Conservation (phyloP, 2,329 filamentous ascomycete genomes). For the Diaporthe ilicicola region DNA sequence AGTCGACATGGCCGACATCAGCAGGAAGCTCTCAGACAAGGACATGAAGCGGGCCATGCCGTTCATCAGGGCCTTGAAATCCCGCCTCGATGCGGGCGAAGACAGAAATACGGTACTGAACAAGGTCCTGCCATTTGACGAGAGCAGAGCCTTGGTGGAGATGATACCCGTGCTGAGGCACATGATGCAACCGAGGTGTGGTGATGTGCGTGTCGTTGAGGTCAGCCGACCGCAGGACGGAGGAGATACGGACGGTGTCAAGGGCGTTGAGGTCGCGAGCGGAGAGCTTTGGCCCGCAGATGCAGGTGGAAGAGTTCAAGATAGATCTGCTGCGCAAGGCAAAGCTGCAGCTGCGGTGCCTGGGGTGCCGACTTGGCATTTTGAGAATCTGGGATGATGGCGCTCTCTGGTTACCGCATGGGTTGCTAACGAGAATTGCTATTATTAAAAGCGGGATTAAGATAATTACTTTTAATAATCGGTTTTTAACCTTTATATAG, state of each 20-base stretch:
- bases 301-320: background rate
- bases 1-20: background rate
- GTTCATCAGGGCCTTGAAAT: background rate
- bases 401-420: too few species aligned
- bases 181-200: background rate
- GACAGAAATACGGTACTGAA: background rate
- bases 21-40: background rate
- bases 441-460: too few species aligned
- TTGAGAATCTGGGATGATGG: background rate
- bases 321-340: background rate
- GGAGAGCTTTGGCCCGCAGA: background rate
- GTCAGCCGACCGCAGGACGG: background rate
- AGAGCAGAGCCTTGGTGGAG: background rate
- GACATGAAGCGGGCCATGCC: background rate
- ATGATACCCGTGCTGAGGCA: background rate
- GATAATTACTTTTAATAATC: too few species aligned
- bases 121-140: background rate
- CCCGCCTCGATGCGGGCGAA: background rate
- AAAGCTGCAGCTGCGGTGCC: background rate
- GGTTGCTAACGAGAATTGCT: too few species aligned
- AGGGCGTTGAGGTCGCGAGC: background rate
- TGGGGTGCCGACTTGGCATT: background rate
- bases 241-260: background rate
- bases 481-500: too few species aligned
- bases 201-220: background rate